Conservation (phyloP, 441 rosid species). For the Populus hybrid region DNA sequence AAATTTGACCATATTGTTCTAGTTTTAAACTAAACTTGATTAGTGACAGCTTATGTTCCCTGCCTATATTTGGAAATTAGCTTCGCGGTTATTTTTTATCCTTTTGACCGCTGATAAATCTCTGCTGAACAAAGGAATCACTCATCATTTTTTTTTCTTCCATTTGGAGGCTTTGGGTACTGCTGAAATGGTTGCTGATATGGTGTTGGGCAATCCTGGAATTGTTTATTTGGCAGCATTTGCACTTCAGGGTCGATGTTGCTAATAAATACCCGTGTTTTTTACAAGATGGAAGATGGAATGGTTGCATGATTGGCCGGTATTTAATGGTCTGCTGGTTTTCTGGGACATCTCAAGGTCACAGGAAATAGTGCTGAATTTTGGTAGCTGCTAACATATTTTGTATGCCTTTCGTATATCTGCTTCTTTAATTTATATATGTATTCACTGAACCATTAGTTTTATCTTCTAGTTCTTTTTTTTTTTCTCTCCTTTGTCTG, state of each 20-base stretch:
- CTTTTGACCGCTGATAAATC: neutral
- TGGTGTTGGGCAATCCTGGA: slow-evolving; percentile 59
- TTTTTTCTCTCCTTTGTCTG: no score
- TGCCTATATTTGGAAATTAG: neutral
- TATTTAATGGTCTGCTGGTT: slow-evolving; percentile 7
- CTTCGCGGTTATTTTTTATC: neutral
- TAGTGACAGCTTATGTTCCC: neutral
- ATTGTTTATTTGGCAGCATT: slow-evolving; percentile 51
- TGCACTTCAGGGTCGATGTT: slow-evolving; percentile 48
- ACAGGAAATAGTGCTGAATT: neutral
- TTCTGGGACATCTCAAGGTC: slow-evolving; percentile 9
- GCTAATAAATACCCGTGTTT: slow-evolving; percentile 7
- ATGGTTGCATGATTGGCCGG: neutral
- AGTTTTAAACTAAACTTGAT: neutral
- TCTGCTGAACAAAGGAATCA: neutral
- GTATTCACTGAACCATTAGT: neutral
- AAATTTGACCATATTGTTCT: neutral
- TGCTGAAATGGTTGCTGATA: slow-evolving; percentile 80
- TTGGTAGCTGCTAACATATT: neutral
- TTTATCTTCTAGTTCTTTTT: neutral
- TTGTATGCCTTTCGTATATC: neutral
- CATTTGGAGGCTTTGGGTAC: slow-evolving; percentile 79
- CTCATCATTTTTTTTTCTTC: neutral
- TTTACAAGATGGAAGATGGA: neutral
- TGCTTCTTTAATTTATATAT: neutral